Conservation (phyloP, 352 stramenopile species). For the Phytopythium vexans region DNA sequence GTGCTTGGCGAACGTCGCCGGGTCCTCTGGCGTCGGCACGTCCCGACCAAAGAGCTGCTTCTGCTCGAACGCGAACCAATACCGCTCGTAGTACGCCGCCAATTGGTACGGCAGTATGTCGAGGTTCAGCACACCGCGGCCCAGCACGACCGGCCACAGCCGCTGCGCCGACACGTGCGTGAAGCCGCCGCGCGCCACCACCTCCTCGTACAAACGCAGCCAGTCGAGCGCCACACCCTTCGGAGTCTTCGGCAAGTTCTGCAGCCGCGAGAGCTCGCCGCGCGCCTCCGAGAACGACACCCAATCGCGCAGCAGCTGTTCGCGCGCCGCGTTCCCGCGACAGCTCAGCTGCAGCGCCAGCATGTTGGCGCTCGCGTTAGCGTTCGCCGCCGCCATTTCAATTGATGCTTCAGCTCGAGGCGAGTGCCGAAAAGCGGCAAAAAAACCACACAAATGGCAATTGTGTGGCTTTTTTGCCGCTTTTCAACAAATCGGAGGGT, state of each 20-base stretch:
- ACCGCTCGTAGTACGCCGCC: conserved; percentile 57
- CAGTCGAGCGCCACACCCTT: conserved; percentile 61
- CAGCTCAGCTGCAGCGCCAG: conserved; percentile 69
- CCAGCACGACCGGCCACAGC: conserved; percentile 52
- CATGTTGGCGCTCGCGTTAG: conserved; percentile 24
- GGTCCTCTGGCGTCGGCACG: conserved; percentile 17
- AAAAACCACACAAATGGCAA: too few species aligned
- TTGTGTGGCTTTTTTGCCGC: too few species aligned
- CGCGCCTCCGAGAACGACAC: conserved; percentile 50
- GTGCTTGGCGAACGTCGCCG: conserved; percentile 12
- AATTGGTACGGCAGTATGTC: conserved; percentile 65
- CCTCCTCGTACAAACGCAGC: conserved; percentile 79
- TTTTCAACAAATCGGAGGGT: too few species aligned
- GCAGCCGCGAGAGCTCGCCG: conserved; percentile 37
- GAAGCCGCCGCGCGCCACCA: conserved; percentile 64
- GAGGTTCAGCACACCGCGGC: conserved; percentile 43
- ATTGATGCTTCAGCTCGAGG: too few species aligned
- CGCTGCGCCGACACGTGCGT: conserved; percentile 41
- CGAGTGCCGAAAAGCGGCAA: too few species aligned
- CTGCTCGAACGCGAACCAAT: conserved; percentile 53
- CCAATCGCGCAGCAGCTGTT: conserved; percentile 58
- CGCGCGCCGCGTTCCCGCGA: conserved; percentile 50
- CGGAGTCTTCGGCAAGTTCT: conserved; percentile 47
- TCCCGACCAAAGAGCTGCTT: conserved; percentile 78
- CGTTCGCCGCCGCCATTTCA: conserved; percentile 8